A percentile compares a stretch with the other conserved stretches of the same genome.
These are phyloP conservation scores for Tilletia setariae DNA, from an alignment of 1,284 basidiomycete genomes.

Conservation along the genomic window DNA sequence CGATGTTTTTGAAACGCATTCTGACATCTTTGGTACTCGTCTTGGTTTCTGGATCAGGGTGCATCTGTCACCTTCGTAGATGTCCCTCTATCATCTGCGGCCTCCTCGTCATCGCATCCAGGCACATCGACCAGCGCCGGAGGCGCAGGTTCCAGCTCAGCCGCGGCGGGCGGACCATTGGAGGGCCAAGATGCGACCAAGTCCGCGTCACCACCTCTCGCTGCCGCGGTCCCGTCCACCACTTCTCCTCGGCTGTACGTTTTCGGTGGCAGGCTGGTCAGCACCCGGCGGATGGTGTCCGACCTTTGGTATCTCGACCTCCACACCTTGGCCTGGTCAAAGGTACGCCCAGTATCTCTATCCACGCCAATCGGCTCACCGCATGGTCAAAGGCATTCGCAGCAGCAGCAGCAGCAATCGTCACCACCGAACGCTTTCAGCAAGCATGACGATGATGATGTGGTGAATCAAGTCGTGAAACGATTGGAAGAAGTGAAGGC, in stretches of 20 bases:
- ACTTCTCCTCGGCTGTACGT: constrained; percentile 33
- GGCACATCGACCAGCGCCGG: too few relatives aligned
- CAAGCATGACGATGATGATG: too few relatives aligned
- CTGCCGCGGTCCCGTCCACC: constrained; percentile 1
- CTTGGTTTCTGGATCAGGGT: constrained; percentile 24
- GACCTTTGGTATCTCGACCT: constrained; percentile 43
- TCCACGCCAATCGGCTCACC: neutral
- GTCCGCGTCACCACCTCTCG: neutral
- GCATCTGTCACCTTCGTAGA: constrained; percentile 45
- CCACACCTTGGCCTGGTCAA: constrained; percentile 36
- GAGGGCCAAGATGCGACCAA: neutral
- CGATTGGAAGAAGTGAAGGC: neutral
- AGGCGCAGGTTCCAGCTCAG: too few relatives aligned
- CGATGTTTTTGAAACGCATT: neutral
- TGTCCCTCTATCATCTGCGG: neutral
- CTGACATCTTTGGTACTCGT: neutral
- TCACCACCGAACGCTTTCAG: neutral
- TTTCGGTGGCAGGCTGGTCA: constrained; percentile 47
- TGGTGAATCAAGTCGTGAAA: too few relatives aligned
- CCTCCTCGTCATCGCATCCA: too few relatives aligned
- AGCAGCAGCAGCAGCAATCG: neutral
- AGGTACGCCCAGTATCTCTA: constrained; percentile 1
- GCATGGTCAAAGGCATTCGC: neutral
- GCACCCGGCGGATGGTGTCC: constrained; percentile 43
- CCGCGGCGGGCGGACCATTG: too few relatives aligned